Base-by-base conservation (phyloP, 2,329 filamentous ascomycete genomes). In the Elsinoe necatrix region DNA sequence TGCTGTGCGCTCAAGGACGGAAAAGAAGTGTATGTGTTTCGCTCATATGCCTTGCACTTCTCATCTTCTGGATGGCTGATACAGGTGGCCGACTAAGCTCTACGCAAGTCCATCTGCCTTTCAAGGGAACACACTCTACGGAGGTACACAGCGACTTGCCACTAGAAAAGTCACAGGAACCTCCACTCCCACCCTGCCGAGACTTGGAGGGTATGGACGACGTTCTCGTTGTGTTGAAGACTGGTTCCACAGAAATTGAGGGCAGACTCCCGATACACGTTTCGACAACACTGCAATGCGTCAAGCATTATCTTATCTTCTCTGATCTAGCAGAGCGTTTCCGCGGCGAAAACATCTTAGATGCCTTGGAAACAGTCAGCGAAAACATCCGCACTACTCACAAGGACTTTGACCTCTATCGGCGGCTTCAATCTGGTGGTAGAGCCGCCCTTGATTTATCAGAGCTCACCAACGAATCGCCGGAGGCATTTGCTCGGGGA, bases 211-310 rank as follows among this genome's bases (percentile, higher is more conserved):
- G 68, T 25, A 69, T 72, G 1, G 68, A 77, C 1, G 73, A 82
- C 59, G 66, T 81, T 43, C 75, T 82, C 57, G 74, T 83, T 12
- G 69, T 81, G 7, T 65, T 83, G 51, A 70, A 61, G 65, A 69
- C 65, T 8, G 56, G 69, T 60, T 58, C 66, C 39, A 63, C 65
- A 54, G 61, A 70, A 55, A 57, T 72, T 25, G 62, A 66, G 12
- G 65, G 66, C 47, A 61, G 61, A 31, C 59, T 67, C 4, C 61
- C 66, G 1, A 55, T 69, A 1, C 65, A 67, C 42, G 64, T 73
- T 54, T 61, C 66, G 34, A 69, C 69, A 23, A 69, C 65, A 4
- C 57, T 73, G 11, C 60, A 59, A 20, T 71, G 69, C 59, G 65
- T 65, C 27, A 66, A 66, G 1, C 61, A 68, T 31, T 63, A 65